Percentiles rank a stretch among this genome's conserved stretches.
These are phyloP conservation scores for Orbilia blumenaviensis DNA, from an alignment of 2,329 filamentous ascomycete species.

Conservation along the genomic window DNA sequence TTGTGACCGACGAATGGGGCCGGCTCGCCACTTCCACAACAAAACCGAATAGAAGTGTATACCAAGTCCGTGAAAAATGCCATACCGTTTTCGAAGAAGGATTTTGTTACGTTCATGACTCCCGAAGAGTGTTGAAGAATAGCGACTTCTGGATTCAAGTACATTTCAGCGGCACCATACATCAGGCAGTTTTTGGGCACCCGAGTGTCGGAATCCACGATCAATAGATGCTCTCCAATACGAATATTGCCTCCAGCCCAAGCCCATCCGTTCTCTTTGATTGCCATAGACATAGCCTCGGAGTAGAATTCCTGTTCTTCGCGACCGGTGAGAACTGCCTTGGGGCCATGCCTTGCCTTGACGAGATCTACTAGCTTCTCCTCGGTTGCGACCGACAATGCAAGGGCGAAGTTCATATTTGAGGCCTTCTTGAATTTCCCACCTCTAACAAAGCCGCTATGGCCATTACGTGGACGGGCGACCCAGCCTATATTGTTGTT, in stretches of 20 bases:
- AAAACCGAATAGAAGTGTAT: constrained; percentile 76
- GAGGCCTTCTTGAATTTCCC: constrained; percentile 79
- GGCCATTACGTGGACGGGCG: constrained; percentile 64
- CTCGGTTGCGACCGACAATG: constrained; percentile 71
- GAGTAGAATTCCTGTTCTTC: constrained; percentile 66
- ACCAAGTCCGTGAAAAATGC: constrained; percentile 83
- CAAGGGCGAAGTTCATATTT: constrained; percentile 78
- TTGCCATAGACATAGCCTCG: constrained; percentile 64
- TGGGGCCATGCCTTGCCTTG: constrained; percentile 8
- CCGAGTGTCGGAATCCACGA: constrained; percentile 75
- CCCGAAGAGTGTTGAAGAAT: constrained; percentile 78
- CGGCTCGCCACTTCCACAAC: constrained; percentile 75
- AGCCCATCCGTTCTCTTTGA: constrained; percentile 67
- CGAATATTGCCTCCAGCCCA: constrained; percentile 71
- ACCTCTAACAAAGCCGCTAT: constrained; percentile 65
- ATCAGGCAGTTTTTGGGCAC: constrained; percentile 74
- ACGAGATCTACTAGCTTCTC: constrained; percentile 61
- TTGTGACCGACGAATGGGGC: constrained; percentile 82
- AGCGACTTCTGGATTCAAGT: constrained; percentile 73
- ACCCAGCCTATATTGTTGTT: constrained; percentile 52
- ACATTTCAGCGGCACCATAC: constrained; percentile 77
- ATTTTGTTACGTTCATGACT: constrained; percentile 78
- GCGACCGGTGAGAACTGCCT: constrained; percentile 27
- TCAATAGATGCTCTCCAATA: constrained; percentile 71
- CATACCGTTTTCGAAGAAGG: constrained; percentile 78